Base-by-base conservation (phyloP, 1,139 yeast genomes). In the Yamadazyma taylorii region DNA sequence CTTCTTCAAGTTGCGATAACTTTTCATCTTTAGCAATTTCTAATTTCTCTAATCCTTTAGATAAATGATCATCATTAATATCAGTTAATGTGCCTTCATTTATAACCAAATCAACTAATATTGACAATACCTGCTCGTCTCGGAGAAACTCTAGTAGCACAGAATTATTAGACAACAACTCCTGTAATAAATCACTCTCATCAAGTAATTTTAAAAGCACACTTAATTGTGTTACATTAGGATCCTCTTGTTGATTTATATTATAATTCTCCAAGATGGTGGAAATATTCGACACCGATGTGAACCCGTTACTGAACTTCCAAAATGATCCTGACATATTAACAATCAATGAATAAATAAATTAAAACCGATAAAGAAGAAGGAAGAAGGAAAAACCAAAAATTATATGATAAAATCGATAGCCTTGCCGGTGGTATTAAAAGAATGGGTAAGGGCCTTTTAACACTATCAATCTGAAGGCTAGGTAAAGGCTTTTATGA, bases 271-370 rank as follows among this genome's bases (percentile, higher is more conserved):
- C 86, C 46, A 92, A 73, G 33, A 90, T 71, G 38, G 82, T 80
- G 46, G 87, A 80, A 40, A 90, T 80, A 42, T 85, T 78, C 8
- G 90, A 81, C 33, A 81, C 78, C 36, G 88, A 79, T 36, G 89
- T 78, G 60, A 85, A 85, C 46, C 88, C 92, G 60, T 83, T 85
- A 39, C 90, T 87, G 62, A 87, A 85, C 60, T 87, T 84, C 97
- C 97, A 90, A 61, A 89, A 90, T 31, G 92, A 78, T 24, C 86
- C 85, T 3, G 90, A 81, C 92, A 83, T 83, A n/a, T 13, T 26
- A 4, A 15, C 10, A 12, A n/a, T n/a, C n/a, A n/a, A n/a, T n/a
- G n/a, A n/a, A n/a, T n/a, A n/a, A n/a, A n/a, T n/a, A n/a, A n/a
- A n/a, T n/a, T n/a, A n/a, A n/a, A n/a, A n/a, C n/a, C n/a, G n/a